Base-by-base conservation (phyloP, 1,139 yeast genomes). In the Diutina mesorugosa region DNA sequence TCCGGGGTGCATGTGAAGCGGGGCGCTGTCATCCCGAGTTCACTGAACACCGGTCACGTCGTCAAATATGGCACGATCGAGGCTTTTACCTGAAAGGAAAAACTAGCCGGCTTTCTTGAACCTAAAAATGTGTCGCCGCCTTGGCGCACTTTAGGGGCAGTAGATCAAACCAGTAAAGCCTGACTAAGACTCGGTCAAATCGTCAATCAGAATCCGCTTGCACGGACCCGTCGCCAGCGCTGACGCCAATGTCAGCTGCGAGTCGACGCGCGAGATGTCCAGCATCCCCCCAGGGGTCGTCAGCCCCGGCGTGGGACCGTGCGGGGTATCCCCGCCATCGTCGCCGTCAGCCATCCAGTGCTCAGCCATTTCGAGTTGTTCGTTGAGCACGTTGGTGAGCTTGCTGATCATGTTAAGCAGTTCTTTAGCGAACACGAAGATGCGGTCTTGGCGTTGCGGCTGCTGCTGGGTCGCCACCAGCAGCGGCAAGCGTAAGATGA, bases 391-490 rank as follows among this genome's bases (percentile, higher is more conserved):
- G 55, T 78, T 79, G 60, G 90, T 90, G 45, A 93, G 84, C 60
- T 87, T 87, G 52, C 86, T 78, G 54, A 93, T 85, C 91, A 91
- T 90, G 54, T 87, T 95, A 57, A 93, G 73, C 0, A 96, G 85
- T 69, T 93, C 99, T 61, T 87, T 87, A 0, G 98, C 97, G 60
- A 93, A 76, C 9, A 87, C 78, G 52, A 93, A 72, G 1, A 90
- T 87, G 62, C 84, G 80, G 52, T 87, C 90, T 64, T 80, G 82
- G 21, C 69, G 71, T 54, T 62, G 62, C 28, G 65, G 55, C 14
- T 66, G 64, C 60, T 71, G 76, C 58, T 73, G 76, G 55, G 64
- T 64, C 0, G 98, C 98, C 8, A 14, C 32, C 60, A 71, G 76
- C 56, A 64, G 64, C 0, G 99, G 99, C 56, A 93, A 73, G 59